These are phyloP conservation scores for Tuctoria greenei DNA, from an alignment of 176 grass and related monocot genomes.

Conservation along the genomic window DNA sequence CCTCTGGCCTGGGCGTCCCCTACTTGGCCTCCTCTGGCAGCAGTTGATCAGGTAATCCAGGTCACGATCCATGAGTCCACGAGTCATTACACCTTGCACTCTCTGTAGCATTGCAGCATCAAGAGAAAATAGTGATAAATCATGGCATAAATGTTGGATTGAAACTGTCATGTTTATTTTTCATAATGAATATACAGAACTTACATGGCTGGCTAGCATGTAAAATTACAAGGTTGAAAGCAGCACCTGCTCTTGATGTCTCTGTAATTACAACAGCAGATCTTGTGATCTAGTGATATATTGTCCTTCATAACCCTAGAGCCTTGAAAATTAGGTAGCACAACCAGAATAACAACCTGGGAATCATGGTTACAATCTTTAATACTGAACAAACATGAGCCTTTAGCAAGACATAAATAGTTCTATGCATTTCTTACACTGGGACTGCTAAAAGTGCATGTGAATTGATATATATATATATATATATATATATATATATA, in stretches of 20 bases:
- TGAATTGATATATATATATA: neutral
- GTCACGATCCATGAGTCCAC: too few species aligned
- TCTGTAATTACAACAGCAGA: constrained; percentile 83
- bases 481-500: too few species aligned
- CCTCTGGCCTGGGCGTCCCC: too few species aligned
- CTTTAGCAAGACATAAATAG: neutral
- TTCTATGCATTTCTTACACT: constrained; percentile 7
- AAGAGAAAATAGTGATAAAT: too few species aligned
- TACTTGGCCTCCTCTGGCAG: too few species aligned
- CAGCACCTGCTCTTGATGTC: constrained; percentile 83
- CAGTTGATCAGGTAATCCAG: too few species aligned
- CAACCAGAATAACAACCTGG: constrained; percentile 74
- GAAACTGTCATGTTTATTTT: too few species aligned
- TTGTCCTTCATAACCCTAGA: constrained; percentile 57
- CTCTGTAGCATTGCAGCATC: too few species aligned
- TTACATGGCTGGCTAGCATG: constrained; percentile 97
- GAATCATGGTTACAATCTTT: constrained; percentile 20
- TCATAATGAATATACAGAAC: constrained; percentile 27
- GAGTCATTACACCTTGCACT: too few species aligned
- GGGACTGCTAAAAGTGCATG: neutral
- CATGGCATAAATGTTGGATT: too few species aligned
- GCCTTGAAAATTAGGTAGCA: constrained; percentile 55
- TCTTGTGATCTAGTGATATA: constrained; percentile 89
- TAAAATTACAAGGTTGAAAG: constrained; percentile 90
- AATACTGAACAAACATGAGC: neutral